These are phyloP conservation scores for Penicillium sp. DNA, from an alignment of 2,329 filamentous ascomycete species.

Conservation along the genomic window DNA sequence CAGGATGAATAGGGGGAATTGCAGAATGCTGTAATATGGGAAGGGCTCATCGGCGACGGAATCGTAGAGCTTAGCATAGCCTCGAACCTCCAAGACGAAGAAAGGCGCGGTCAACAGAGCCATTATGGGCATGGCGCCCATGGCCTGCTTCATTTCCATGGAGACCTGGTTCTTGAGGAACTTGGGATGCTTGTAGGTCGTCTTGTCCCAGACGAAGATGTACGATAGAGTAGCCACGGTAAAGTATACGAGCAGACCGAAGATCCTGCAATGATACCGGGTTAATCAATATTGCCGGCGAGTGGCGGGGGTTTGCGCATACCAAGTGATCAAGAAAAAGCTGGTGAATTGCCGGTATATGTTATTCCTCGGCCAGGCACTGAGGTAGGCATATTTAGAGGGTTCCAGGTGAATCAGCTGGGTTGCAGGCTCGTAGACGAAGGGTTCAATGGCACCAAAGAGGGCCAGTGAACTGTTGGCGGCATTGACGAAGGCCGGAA, in stretches of 20 bases:
- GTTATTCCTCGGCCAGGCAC: slow-evolving; percentile 71
- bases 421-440: slow-evolving; percentile 64
- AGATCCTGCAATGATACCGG: slow-evolving; percentile 58
- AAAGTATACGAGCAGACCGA: slow-evolving; percentile 80
- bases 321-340: slow-evolving; percentile 85
- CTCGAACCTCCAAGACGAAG: slow-evolving; percentile 77
- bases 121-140: slow-evolving; percentile 73
- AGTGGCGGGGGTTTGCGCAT: slow-evolving; percentile 28
- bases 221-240: slow-evolving; percentile 78
- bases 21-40: slow-evolving; percentile 68
- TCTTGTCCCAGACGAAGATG: slow-evolving; percentile 84
- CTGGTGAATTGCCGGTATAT: slow-evolving; percentile 67
- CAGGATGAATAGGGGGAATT: slow-evolving; percentile 81
- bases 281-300: slow-evolving; percentile 4
- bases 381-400: slow-evolving; percentile 70
- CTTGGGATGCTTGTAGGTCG: slow-evolving; percentile 80
- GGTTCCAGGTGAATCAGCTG: slow-evolving; percentile 65
- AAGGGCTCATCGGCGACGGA: slow-evolving; percentile 68
- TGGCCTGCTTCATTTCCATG: slow-evolving; percentile 78
- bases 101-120: slow-evolving; percentile 72
- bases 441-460: slow-evolving; percentile 46
- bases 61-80: slow-evolving; percentile 84
- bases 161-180: slow-evolving; percentile 90
- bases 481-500: slow-evolving; percentile 49
- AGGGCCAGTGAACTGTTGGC: slow-evolving; percentile 53